Conservation (phyloP, 495 filamentous ascomycete species). For the Xanthoparmelia taractica region DNA sequence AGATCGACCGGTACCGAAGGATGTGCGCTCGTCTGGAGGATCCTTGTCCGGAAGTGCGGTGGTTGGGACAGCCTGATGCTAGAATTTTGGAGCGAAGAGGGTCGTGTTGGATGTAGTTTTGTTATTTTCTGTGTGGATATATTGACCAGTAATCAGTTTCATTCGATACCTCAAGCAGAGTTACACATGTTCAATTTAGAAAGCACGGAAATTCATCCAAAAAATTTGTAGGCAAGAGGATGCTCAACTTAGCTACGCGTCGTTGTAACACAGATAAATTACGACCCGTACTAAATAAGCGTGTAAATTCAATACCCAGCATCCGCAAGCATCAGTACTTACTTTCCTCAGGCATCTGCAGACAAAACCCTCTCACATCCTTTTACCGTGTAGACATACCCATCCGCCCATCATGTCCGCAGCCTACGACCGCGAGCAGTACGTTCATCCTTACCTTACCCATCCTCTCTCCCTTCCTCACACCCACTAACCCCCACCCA, state of each 20-base stretch:
- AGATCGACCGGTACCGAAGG: constrained; percentile 19
- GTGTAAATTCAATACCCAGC: too few relatives aligned
- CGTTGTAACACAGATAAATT: too few relatives aligned
- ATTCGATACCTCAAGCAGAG: too few relatives aligned
- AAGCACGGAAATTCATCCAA: too few relatives aligned
- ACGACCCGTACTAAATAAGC: too few relatives aligned
- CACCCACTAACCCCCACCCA: constrained; percentile 16
- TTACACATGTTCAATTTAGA: too few relatives aligned
- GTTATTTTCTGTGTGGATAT: background rate
- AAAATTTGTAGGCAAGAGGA: too few relatives aligned
- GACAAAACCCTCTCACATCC: background rate
- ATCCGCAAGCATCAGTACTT: too few relatives aligned
- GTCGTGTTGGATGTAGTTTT: background rate
- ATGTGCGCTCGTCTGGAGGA: constrained; percentile 3
- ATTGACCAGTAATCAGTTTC: background rate
- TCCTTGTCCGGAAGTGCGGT: background rate
- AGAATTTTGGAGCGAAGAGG: background rate
- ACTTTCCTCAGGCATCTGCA: background rate
- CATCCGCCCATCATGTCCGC: constrained; percentile 63
- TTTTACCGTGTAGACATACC: too few relatives aligned
- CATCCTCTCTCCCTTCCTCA: constrained; percentile 6
- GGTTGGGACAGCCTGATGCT: background rate
- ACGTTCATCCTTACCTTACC: constrained; percentile 20
- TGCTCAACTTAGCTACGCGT: too few relatives aligned
- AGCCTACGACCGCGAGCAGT: constrained; percentile 87